These are phyloP conservation scores for Globisporangium lucens DNA, from an alignment of 352 stramenopile genomes.

Conservation along the genomic window DNA sequence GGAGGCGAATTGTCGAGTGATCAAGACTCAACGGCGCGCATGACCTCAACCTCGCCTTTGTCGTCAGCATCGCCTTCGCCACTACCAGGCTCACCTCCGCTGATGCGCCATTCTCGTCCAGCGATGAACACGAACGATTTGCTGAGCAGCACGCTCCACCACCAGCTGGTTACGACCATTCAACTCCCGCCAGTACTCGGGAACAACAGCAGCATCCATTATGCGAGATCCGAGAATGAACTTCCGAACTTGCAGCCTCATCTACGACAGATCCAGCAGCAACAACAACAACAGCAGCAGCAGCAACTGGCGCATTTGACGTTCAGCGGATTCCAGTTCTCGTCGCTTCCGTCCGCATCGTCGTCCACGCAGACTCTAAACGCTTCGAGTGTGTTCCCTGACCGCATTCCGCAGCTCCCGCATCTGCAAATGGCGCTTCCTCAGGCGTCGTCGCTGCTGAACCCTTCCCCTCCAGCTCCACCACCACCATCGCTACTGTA, in stretches of 20 bases:
- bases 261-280: constrained; percentile 19
- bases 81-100: not conserved
- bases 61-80: not conserved
- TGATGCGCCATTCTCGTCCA: not conserved
- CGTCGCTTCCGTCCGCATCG: constrained; percentile 25
- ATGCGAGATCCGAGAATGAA: constrained; percentile 14
- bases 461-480: constrained; percentile 26
- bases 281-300: constrained; percentile 6
- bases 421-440: constrained; percentile 53
- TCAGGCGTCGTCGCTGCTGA: constrained; percentile 42
- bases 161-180: not conserved
- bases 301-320: not conserved
- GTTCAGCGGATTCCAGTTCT: constrained; percentile 32
- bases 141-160: constrained; percentile 7
- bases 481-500: constrained; percentile 32
- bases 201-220: constrained; percentile 12
- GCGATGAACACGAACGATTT: constrained; percentile 15
- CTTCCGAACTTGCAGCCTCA: constrained; percentile 23
- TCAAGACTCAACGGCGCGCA: not conserved
- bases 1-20: constrained; percentile 1
- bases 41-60: not conserved
- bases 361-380: constrained; percentile 15
- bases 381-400: constrained; percentile 19
- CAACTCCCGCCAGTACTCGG: constrained; percentile 13
- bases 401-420: constrained; percentile 40